Percentiles rank a stretch among this genome's conserved stretches.
phyloP scores from a whole-genome alignment of 2,329 filamentous ascomycete species.

The Aspergillus transmontanensis region DNA sequence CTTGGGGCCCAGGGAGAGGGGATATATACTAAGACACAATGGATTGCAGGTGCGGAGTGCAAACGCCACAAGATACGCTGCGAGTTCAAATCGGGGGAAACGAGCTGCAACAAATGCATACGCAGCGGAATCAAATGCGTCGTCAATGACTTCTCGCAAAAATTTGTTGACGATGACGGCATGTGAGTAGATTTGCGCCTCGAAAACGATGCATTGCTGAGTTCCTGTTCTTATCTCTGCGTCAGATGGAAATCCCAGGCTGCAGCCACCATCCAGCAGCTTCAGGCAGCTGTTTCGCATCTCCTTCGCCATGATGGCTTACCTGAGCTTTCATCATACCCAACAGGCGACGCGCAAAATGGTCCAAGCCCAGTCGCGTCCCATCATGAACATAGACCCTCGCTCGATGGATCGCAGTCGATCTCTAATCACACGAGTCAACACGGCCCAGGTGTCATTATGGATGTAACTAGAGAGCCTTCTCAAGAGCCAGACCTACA shows the following conservation, averaged over 20 bases:
- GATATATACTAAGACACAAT: conserved; percentile 8
- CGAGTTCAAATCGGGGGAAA: conserved; percentile 50
- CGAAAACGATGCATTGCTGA: neutral
- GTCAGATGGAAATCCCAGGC: conserved; percentile 51
- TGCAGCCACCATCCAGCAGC: conserved; percentile 43
- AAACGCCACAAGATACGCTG: conserved; percentile 60
- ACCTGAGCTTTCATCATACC: conserved; percentile 44
- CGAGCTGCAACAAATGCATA: conserved; percentile 53
- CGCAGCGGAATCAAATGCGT: conserved; percentile 55
- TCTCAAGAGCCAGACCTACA: conserved; percentile 48
- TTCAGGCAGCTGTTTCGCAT: conserved; percentile 50
- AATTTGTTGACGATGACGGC: conserved; percentile 57
- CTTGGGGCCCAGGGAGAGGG: neutral
- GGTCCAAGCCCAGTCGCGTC: conserved; percentile 32
- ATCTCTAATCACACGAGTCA: conserved; percentile 26
- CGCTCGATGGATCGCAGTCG: conserved; percentile 32
- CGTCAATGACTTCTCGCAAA: conserved; percentile 59
- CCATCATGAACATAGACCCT: conserved; percentile 28
- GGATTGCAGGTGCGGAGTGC: conserved; percentile 49
- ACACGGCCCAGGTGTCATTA: conserved; percentile 31
- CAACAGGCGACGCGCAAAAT: conserved; percentile 31
- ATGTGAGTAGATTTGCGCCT: conserved; percentile 41
- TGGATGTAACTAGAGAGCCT: conserved; percentile 50
- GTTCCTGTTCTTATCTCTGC: conserved; percentile 9
- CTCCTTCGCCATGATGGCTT: conserved; percentile 48